phyloP scores from a whole-genome alignment of 1,284 basidiomycete species.

The Sporisorium scitamineum region DNA sequence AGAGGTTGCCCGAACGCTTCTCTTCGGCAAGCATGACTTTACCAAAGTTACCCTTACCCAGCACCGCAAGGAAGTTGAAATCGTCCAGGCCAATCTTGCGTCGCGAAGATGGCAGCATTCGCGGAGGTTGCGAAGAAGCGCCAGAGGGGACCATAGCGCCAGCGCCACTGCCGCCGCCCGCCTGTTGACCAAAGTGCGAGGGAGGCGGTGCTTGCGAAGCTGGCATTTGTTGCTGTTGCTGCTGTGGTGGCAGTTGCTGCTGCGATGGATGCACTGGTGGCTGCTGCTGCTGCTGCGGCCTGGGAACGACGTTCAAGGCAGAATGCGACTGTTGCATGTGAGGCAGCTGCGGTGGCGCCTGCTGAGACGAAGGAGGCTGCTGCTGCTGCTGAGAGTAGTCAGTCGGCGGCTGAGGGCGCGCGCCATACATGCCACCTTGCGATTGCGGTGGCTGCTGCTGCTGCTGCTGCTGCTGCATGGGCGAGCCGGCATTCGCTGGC shows the following conservation, averaged over 20 bases:
- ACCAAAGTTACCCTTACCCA: slow-evolving; percentile 99
- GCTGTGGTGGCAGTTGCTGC: slow-evolving; percentile 1
- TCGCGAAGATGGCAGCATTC: slow-evolving; percentile 71
- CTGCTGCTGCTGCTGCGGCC: slow-evolving; percentile 9
- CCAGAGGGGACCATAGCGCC: slow-evolving; percentile 18
- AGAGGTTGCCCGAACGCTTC: slow-evolving; percentile 87
- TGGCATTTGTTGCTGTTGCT: slow-evolving; percentile 21
- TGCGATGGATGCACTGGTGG: too few relatives aligned
- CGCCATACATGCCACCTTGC: slow-evolving; percentile 28
- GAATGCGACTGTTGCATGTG: slow-evolving; percentile 27
- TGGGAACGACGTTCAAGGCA: slow-evolving; percentile 11
- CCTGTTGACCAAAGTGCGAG: slow-evolving; percentile 15
- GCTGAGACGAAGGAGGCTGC: slow-evolving; percentile 10
- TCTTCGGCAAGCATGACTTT: slow-evolving; percentile 99
- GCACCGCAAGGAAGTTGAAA: slow-evolving; percentile 98
- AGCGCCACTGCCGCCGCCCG: slow-evolving; percentile 5
- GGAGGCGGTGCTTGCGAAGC: slow-evolving; percentile 10
- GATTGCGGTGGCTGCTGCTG: slow-evolving; percentile 3
- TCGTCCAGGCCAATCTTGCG: slow-evolving; percentile 96
- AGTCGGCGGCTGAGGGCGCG: slow-evolving; percentile 33
- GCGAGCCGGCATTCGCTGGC: slow-evolving; percentile 26
- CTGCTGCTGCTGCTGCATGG: slow-evolving; percentile 44
- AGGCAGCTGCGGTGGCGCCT: slow-evolving; percentile 10
- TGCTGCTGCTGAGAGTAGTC: slow-evolving; percentile 26
- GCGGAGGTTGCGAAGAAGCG: slow-evolving; percentile 20